Conservation (phyloP, 129 eudicot species). For the Glebionis coronaria region DNA sequence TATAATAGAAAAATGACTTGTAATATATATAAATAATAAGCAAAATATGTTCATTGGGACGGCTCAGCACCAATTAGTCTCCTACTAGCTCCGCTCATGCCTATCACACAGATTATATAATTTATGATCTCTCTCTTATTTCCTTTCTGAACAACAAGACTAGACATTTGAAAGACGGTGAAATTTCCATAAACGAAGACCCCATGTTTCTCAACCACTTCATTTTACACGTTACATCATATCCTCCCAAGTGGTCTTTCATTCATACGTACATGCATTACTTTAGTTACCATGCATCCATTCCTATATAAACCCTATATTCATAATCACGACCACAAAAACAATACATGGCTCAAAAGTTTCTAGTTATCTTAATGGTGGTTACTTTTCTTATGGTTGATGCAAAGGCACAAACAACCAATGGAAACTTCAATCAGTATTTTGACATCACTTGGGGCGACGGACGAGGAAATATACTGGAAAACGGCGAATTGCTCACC, state of each 20-base stretch:
- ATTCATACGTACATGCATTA: neutral
- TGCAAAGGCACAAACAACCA: neutral
- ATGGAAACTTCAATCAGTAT: conserved; percentile 8
- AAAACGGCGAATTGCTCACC: neutral
- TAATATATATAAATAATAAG: too few relatives aligned
- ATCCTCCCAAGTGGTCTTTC: neutral
- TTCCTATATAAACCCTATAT: neutral
- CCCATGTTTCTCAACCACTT: conserved; percentile 4
- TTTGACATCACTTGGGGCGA: neutral
- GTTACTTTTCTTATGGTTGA: conserved; percentile 14
- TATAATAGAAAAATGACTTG: too few relatives aligned
- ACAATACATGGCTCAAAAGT: neutral
- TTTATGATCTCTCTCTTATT: neutral
- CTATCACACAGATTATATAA: too few relatives aligned
- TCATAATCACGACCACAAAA: neutral
- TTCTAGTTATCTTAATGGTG: neutral
- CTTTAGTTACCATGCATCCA: neutral
- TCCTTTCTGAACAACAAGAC: neutral
- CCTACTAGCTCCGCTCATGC: too few relatives aligned
- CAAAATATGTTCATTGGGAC: too few relatives aligned
- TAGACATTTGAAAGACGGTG: neutral
- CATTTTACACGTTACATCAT: neutral
- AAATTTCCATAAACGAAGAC: neutral
- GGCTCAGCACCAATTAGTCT: too few relatives aligned
- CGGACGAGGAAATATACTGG: neutral